Evolutionary conservation across 2,329 filamentous ascomycete genomes (phyloP), one percentile per base, ranked within the genome.

Genomic region (Venturia nashicola): DNA sequence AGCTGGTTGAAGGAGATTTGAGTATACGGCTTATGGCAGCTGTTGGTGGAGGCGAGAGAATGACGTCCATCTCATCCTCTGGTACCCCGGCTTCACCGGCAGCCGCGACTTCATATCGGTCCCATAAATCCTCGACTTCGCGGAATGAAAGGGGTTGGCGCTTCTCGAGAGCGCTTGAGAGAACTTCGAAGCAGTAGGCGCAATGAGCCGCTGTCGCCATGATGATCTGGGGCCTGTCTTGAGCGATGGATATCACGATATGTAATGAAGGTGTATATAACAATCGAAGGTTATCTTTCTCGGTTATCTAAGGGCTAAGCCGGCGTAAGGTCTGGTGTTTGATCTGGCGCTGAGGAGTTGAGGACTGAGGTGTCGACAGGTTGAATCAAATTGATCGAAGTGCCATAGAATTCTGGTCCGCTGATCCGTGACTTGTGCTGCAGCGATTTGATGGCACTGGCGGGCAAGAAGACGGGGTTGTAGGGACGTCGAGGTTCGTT

Each of bases 181-280:
- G 85, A 48, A 82, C 82, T 77, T 99, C 94, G 80, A 99, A 97
- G 79, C 92, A 97, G 76, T 87, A 92, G 71, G 93, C 86, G 76
- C 92, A 97, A 76, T 97, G 93, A 65, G 87, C 87, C 70, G 84
- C 77, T 65, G 88, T 88, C 60, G 94, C 93, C 93, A 97, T 97
- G 39, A n/a, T 34, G 14, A 11, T 43, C 18, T 8, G 32, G 27
- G 5, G 5, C 16, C 8, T 16, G 34, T 18, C 51, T 34, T 23
- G 23, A 27, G 14, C 7, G 18, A 5, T 5, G 51, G 14, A 18
- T 36, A n/a, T 27, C 46, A 51, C 7, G 46, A 14, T 14, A 27
- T 27, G 5, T 12, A 51, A 12, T 57, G 16, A 12, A 9, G 23
- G 6, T 54, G 5, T 23, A 34, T 48, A 55, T 32, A 34, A 55